Percentiles rank a stretch among this genome's conserved stretches.
These are phyloP conservation scores for Sphaerosporella brunnea DNA, from an alignment of 495 filamentous ascomycete genomes.

Conservation along the genomic window DNA sequence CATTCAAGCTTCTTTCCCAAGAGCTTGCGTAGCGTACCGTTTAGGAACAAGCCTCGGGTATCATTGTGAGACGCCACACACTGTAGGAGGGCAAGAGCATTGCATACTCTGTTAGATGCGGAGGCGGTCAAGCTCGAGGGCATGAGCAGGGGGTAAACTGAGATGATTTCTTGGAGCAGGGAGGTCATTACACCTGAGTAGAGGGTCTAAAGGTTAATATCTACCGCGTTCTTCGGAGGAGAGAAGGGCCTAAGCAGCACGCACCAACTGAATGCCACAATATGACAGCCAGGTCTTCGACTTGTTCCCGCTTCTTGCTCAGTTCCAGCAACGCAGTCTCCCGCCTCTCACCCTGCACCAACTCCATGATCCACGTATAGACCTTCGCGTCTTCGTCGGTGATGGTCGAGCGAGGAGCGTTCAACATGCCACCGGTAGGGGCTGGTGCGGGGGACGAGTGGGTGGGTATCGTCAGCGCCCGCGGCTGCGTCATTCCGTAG, in stretches of 20 bases:
- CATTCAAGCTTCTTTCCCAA: conserved; percentile 12
- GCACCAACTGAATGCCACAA: conserved; percentile 98
- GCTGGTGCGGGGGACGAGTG: conserved; percentile 30
- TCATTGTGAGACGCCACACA: conserved; percentile 97
- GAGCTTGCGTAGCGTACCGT: conserved; percentile 40
- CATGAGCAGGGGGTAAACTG: conserved; percentile 89
- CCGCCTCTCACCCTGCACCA: conserved; percentile 69
- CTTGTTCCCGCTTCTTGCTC: conserved; percentile 97
- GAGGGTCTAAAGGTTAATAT: too few species aligned
- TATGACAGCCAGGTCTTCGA: conserved; percentile 87
- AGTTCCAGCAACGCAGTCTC: conserved; percentile 88
- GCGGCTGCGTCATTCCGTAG: too few species aligned
- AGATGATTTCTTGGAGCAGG: conserved; percentile 94
- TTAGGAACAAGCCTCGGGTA: conserved; percentile 78
- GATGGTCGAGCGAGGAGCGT: conserved; percentile 29
- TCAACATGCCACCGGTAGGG: conserved; percentile 39
- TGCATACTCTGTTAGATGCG: conserved; percentile 93
- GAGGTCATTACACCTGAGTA: conserved; percentile 88
- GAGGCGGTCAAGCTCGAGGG: conserved; percentile 92
- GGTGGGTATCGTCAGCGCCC: conserved; percentile 17
- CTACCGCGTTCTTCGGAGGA: conserved; percentile 3
- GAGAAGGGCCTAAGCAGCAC: conserved; percentile 23
- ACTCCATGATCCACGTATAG: conserved; percentile 79
- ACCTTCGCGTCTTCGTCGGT: conserved; percentile 87
- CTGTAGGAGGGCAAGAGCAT: conserved; percentile 87